A percentile compares a stretch with the other conserved stretches of the same genome.
These are phyloP conservation scores for Solanum stenotomum DNA, from an alignment of 257 asterid genomes.

Conservation along the genomic window DNA sequence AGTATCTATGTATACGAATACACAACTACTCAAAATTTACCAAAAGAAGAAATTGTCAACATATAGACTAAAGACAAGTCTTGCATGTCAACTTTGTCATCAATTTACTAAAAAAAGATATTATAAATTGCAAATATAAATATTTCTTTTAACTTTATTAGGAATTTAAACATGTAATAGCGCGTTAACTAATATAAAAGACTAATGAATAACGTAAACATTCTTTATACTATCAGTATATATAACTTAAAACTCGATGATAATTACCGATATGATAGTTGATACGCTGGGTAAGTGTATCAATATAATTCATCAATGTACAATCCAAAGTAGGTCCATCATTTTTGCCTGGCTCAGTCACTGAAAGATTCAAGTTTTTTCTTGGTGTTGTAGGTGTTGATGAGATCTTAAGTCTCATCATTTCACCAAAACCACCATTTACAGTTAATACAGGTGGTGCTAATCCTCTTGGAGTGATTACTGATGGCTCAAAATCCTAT, in stretches of 20 bases:
- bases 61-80: background rate
- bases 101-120: background rate
- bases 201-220: too few relatives aligned
- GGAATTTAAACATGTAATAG: background rate
- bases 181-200: background rate
- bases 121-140: background rate
- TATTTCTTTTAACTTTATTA: too few relatives aligned
- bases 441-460: background rate
- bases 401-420: background rate
- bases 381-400: background rate
- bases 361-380: constrained; percentile 1
- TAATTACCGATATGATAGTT: constrained; percentile 1
- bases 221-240: background rate
- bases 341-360: background rate
- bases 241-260: background rate
- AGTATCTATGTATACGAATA: background rate
- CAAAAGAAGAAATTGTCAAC: background rate
- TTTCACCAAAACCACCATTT: background rate
- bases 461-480: background rate
- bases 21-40: background rate
- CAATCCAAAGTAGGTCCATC: background rate
- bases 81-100: background rate
- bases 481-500: constrained; percentile 1
- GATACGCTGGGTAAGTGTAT: constrained; percentile 2
- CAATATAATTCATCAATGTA: background rate